Evolutionary conservation across 2,329 filamentous ascomycete genomes (phyloP).

Genomic region (Exophiala bonariae): DNA sequence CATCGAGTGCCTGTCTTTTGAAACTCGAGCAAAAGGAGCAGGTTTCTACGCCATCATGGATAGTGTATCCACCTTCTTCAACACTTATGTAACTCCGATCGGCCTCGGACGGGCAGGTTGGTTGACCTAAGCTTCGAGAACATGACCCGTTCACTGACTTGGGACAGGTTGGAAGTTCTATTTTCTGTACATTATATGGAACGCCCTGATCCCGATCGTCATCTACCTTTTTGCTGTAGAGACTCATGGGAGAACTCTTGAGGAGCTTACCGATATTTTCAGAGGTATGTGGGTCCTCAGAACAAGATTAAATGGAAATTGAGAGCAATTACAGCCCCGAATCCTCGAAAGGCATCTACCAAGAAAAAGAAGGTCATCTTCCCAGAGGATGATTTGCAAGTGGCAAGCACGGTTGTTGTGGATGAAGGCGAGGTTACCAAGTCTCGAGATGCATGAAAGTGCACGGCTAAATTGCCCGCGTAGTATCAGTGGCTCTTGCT

Average conservation of each 20-base stretch:
- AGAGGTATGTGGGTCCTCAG: constrained; percentile 10
- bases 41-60: constrained; percentile 41
- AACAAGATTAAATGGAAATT: too few species aligned
- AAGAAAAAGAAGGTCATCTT: too few species aligned
- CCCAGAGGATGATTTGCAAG: too few species aligned
- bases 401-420: too few species aligned
- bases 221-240: constrained; percentile 54
- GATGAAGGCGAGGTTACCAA: too few species aligned
- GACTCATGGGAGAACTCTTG: constrained; percentile 53
- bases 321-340: constrained; percentile 5
- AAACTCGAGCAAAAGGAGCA: constrained; percentile 57
- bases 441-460: too few species aligned
- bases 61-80: constrained; percentile 41
- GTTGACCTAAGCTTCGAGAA: too few species aligned
- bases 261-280: constrained; percentile 54
- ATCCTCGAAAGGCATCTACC: constrained; percentile 15
- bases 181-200: constrained; percentile 46
- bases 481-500: too few species aligned
- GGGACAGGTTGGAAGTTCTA: constrained; percentile 25
- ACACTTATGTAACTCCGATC: constrained; percentile 22
- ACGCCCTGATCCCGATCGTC: constrained; percentile 29
- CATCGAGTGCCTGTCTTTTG: constrained; percentile 53
- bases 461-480: too few species aligned
- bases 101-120: constrained; percentile 3
- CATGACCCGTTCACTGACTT: too few species aligned